Evolutionary conservation across 371 early-diverging fungal genomes (phyloP), one percentile per base, ranked within the genome.

Genomic region (Mortierella sp.): DNA sequence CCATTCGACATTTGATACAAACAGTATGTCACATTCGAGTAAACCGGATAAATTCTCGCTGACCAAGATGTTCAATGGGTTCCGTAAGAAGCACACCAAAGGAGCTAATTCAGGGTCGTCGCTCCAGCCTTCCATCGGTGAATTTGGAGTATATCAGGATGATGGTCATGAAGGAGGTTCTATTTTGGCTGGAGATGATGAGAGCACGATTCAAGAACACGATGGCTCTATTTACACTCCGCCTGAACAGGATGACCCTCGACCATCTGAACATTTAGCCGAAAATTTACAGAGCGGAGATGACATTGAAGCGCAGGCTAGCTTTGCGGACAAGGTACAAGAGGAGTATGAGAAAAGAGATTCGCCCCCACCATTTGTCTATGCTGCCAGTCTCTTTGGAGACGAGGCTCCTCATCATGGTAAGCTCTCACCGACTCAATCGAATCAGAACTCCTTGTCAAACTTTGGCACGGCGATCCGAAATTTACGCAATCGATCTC

Each of bases 1-100:
- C 59, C 60, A 65, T 5, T 56, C 64, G 17, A 72, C 62, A 6
- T 28, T 66, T 15, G 60, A 70, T 32, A 51, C 51, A 51, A 23
- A 23, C 12, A 51, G 26, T 23, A 4, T 23, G 3, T 59, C 78
- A n/a, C 35, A 64, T n/a, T 67, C 74, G 22, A 4, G 61, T 15
- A 63, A 29, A 42, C 19, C 61, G 3, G 79, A 79, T 29, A 79
- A 79, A 65, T 79, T 79, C 54, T 79, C 80, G 19, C 40, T 79
- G 19, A 74, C 55, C 56, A 73, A 43, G 56, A 73, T 79, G 74
- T 68, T 79, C 37, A 65, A 77, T 22, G 80, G 80, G 2, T 70
- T 79, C 49, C 61, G 67, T 4, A 73, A 70, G 71, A 79, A 70
- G 32, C 74, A 77, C 28, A 72, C 72, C n/a, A 77, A 77, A 29